Conservation (phyloP, 208 protist species). For the Lotmaria passim region DNA sequence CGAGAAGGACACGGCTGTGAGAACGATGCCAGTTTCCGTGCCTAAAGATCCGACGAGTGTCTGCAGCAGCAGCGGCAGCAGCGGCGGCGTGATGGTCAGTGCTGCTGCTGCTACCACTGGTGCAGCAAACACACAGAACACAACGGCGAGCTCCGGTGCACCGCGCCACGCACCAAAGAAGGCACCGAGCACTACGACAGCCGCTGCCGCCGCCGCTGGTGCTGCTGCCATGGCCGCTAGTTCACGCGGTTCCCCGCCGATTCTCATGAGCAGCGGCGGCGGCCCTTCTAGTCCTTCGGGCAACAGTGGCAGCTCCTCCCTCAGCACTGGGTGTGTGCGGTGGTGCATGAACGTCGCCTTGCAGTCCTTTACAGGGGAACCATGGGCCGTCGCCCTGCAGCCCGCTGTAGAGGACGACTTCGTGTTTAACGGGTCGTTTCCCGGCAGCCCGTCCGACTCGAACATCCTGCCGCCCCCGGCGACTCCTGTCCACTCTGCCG, state of each 20-base stretch:
- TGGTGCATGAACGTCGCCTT: slow-evolving; percentile 85
- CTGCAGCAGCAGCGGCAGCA: slow-evolving; percentile 4
- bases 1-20: neutral
- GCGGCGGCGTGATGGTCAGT: neutral
- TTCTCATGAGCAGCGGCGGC: slow-evolving; percentile 19
- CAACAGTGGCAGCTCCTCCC: slow-evolving; percentile 7
- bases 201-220: no score
- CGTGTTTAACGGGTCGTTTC: slow-evolving; percentile 31
- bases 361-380: slow-evolving; percentile 78
- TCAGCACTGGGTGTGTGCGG: slow-evolving; percentile 49
- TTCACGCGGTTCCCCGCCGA: slow-evolving; percentile 8
- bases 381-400: slow-evolving; percentile 65
- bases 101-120: neutral
- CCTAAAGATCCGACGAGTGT: neutral
- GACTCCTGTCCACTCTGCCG: slow-evolving; percentile 9
- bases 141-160: neutral
- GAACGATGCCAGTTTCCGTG: neutral
- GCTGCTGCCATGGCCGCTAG: neutral
- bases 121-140: neutral
- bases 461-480: slow-evolving; percentile 3
- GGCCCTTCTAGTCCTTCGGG: slow-evolving; percentile 11
- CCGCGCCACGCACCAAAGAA: slow-evolving; percentile 7
- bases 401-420: slow-evolving; percentile 33
- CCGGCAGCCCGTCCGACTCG: slow-evolving; percentile 17
- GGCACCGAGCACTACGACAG: slow-evolving; percentile 10